Base-by-base conservation (phyloP, 805 yeast genomes). In the Lipomyces spencermartinsiae region DNA sequence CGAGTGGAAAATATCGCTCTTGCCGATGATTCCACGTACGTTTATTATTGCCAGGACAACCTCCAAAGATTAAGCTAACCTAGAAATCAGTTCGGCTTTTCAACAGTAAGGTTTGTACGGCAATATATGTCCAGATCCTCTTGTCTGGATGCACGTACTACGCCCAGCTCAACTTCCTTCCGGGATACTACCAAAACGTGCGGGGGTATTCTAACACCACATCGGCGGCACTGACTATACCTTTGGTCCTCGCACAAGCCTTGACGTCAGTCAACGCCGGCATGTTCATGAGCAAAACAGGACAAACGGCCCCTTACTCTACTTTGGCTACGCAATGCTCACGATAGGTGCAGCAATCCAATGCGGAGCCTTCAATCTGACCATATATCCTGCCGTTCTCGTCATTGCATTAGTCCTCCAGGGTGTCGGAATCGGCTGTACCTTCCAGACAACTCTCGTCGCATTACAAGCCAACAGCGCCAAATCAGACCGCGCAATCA, bases 391-490 rank as follows among this genome's bases (percentile, higher is more conserved):
- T n/a, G 81, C 76, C 1, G 83, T 80, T 0, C 76, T 82, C 51
- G 78, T 74, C 5, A 77, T 82, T 43, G 76, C 81, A 1, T 67
- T 82, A 63, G 29, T 78, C 58, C 54, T 83, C 66, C 74, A 77
- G 62, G 85, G 86, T 31, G 58, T 76, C 22, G 86, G 88, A 0
- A 78, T 80, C 8, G 89, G 87, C 1, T 79, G 79, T 61, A 81
- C 84, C 25, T 84, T 85, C 79, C 88, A 85, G 73, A 88, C 88
- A 4, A 82, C 85, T 0, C 80, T 85, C 77, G 83, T 86, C 10
- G 89, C 88, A 0, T 81, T 82, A 49, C 89, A 82, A 73, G 87
- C 88, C 0, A 86, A 85, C 67, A 79, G 86, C 16, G 76, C 71
- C 51, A 81, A 82, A 61, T 78, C 82, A 2, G 89, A 87, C 69